phyloP scores from a whole-genome alignment of 2,329 filamentous ascomycete genomes.

The Didymella lethalis region DNA sequence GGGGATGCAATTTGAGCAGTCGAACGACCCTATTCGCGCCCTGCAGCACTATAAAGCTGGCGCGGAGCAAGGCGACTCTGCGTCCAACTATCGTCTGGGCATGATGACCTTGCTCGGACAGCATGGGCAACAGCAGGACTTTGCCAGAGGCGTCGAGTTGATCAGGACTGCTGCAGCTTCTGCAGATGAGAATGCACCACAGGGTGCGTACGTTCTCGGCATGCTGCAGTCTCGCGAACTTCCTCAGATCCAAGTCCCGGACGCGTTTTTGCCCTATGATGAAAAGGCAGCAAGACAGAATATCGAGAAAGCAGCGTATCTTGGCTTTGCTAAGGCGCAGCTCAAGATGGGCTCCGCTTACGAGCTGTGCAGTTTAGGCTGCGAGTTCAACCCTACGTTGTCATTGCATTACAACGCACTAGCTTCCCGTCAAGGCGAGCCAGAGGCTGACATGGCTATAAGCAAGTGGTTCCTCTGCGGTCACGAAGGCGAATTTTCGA shows the following conservation, averaged over 20 bases:
- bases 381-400: conserved; percentile 91
- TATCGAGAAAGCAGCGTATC: conserved; percentile 94
- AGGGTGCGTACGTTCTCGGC: conserved; percentile 93
- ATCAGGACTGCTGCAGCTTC: conserved; percentile 84
- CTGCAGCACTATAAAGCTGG: conserved; percentile 89
- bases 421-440: conserved; percentile 88
- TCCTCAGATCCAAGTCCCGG: conserved; percentile 86
- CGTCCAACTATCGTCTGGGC: conserved; percentile 83
- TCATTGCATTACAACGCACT: conserved; percentile 96
- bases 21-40: conserved; percentile 89
- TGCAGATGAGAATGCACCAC: conserved; percentile 94
- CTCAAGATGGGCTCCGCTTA: conserved; percentile 97
- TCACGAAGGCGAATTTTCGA: conserved; percentile 88
- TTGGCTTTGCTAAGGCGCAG: conserved; percentile 95
- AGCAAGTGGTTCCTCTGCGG: conserved; percentile 99
- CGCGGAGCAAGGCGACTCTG: conserved; percentile 81
- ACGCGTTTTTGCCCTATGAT: conserved; percentile 73
- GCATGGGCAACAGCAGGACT: conserved; percentile 88
- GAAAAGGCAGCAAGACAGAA: conserved; percentile 79
- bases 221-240: conserved; percentile 93
- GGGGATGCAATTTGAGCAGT: conserved; percentile 97
- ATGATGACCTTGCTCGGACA: conserved; percentile 98
- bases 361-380: conserved; percentile 90
- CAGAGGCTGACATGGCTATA: conserved; percentile 93
- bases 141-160: conserved; percentile 76